Conservation (phyloP, 1,284 basidiomycete species). For the Gomphus bonarii region DNA sequence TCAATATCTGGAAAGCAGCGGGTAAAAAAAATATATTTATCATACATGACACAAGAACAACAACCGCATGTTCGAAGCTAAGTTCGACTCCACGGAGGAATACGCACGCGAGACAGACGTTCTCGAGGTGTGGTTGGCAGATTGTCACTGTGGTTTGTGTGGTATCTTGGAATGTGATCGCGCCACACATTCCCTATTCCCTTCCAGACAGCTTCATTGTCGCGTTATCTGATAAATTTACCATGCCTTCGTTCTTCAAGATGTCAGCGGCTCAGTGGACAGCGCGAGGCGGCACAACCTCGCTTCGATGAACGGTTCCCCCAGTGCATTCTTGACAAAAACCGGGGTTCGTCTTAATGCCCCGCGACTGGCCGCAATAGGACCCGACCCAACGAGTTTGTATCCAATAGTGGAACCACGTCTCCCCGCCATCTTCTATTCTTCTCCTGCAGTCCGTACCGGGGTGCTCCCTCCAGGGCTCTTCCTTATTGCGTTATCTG, state of each 20-base stretch:
- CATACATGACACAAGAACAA: background rate
- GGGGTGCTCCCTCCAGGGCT: too few species aligned
- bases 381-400: conserved; percentile 34
- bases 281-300: conserved; percentile 40
- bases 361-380: conserved; percentile 35
- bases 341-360: conserved; percentile 45
- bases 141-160: conserved; percentile 26
- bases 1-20: background rate
- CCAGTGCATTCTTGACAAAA: conserved; percentile 43
- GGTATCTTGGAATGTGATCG: background rate
- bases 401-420: conserved; percentile 29
- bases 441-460: conserved; percentile 1
- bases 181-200: background rate
- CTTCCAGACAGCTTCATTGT: background rate
- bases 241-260: conserved; percentile 18
- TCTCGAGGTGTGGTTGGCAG: conserved; percentile 49
- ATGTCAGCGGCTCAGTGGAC: conserved; percentile 41
- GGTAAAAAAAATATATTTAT: background rate
- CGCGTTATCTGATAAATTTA: background rate
- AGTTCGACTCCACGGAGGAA: conserved; percentile 8
- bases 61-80: conserved; percentile 15
- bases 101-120: too few species aligned
- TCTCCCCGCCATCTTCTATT: conserved; percentile 19
- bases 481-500: too few species aligned
- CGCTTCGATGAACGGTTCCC: conserved; percentile 40